Evolutionary conservation across 1,284 basidiomycete species (phyloP).

Genomic region (Sporisorium reilianum): DNA sequence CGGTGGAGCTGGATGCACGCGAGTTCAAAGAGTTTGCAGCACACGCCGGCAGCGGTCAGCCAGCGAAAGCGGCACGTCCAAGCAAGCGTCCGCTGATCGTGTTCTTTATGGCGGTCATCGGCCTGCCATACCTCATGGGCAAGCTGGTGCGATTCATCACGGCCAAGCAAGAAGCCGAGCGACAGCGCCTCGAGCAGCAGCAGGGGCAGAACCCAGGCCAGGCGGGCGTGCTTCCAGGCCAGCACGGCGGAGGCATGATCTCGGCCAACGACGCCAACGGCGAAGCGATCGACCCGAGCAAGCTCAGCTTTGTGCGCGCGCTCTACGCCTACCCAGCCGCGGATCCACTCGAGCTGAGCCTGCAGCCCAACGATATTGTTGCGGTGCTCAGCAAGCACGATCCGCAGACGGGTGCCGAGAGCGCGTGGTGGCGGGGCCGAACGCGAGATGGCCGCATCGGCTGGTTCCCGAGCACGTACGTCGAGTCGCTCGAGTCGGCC

Average conservation of each 20-base stretch:
- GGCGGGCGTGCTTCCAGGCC: conserved; percentile 75
- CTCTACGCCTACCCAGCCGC: conserved; percentile 79
- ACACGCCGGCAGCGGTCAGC: conserved; percentile 39
- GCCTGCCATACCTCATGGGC: conserved; percentile 93
- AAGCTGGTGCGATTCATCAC: conserved; percentile 85
- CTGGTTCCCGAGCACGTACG: conserved; percentile 87
- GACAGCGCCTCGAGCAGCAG: conserved; percentile 67
- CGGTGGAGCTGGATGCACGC: conserved; percentile 59
- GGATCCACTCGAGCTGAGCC: conserved; percentile 79
- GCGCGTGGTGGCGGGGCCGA: conserved; percentile 95
- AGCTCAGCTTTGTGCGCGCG: conserved; percentile 87
- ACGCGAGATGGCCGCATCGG: conserved; percentile 93
- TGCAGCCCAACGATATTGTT: conserved; percentile 92
- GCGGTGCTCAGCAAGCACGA: conserved; percentile 83
- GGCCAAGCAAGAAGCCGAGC: conserved; percentile 73
- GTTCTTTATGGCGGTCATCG: conserved; percentile 95
- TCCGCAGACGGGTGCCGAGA: conserved; percentile 74
- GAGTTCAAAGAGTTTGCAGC: conserved; percentile 67
- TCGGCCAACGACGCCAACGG: conserved; percentile 57
- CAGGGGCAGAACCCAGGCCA: conserved; percentile 64
- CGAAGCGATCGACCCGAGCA: conserved; percentile 72
- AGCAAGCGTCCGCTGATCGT: conserved; percentile 89
- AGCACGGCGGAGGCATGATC: conserved; percentile 70
- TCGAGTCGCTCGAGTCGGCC: conserved; percentile 67
- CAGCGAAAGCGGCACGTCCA: conserved; percentile 68